Conservation (phyloP, 1,284 basidiomycete species). For the Microbotryum scabiosae region DNA sequence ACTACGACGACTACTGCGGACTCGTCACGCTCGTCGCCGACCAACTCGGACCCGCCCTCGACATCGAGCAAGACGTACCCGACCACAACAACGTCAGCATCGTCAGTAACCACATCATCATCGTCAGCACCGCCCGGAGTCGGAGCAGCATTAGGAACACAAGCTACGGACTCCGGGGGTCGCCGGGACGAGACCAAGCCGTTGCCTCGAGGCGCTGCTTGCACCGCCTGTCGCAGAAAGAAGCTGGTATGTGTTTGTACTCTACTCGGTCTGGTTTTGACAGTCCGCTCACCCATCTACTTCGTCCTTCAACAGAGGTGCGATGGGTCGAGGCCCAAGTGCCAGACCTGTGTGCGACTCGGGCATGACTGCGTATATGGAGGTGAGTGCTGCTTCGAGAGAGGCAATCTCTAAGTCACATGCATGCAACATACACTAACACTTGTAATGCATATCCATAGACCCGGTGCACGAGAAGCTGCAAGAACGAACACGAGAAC, state of each 20-base stretch:
- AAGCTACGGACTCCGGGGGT: no score
- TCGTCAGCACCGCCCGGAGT: no score
- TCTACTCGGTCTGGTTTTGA: not conserved
- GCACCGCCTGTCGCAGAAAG: slow-evolving; percentile 17
- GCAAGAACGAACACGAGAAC: slow-evolving; percentile 14
- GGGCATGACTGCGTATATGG: slow-evolving; percentile 26
- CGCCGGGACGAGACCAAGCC: not conserved
- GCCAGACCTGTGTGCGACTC: slow-evolving; percentile 22
- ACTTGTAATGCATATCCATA: not conserved
- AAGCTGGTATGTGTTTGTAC: slow-evolving; percentile 16
- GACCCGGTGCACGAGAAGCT: slow-evolving; percentile 22
- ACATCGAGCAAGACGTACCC: no score
- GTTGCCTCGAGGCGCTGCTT: slow-evolving; percentile 16
- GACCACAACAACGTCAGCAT: no score
- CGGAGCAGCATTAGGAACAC: no score
- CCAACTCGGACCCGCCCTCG: no score
- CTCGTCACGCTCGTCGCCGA: no score
- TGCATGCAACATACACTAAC: no score
- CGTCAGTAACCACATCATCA: no score
- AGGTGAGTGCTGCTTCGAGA: slow-evolving; percentile 4
- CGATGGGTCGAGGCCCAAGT: slow-evolving; percentile 17
- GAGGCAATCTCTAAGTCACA: no score
- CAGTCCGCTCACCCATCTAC: not conserved
- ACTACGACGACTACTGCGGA: no score
- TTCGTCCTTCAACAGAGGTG: slow-evolving; percentile 6